Evolutionary conservation across 768 basidiomycete genomes (phyloP).

Genomic region (Cyclocybe aegerita): DNA sequence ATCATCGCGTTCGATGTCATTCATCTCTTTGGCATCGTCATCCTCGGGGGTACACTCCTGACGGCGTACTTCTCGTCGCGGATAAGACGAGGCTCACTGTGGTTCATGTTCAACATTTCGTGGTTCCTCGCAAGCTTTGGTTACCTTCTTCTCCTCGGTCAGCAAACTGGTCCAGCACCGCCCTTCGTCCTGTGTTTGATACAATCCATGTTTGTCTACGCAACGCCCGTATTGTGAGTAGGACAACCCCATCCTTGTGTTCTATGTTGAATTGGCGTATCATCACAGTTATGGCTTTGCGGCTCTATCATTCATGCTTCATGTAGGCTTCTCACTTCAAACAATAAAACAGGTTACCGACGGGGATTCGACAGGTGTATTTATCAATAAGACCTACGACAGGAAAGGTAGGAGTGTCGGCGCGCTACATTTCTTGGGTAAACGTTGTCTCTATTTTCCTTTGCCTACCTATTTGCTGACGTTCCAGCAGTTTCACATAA

Average conservation of each 20-base stretch:
- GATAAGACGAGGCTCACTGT: neutral
- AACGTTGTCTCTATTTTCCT: neutral
- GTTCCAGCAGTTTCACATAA: neutral
- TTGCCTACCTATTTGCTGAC: neutral
- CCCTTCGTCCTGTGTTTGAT: neutral
- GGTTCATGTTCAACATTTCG: neutral
- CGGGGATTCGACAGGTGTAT: too few relatives aligned
- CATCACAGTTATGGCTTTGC: neutral
- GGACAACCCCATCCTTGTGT: neutral
- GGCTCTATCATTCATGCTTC: neutral
- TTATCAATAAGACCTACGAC: too few relatives aligned
- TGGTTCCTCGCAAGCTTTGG: neutral
- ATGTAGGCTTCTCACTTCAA: neutral
- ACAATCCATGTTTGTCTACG: neutral
- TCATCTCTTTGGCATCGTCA: neutral
- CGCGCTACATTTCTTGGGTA: neutral
- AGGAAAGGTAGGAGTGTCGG: neutral
- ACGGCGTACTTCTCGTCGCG: neutral
- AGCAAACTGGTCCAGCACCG: neutral
- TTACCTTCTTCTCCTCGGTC: neutral
- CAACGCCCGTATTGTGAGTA: neutral
- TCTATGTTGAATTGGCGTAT: neutral
- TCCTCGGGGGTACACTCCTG: neutral
- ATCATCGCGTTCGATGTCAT: neutral
- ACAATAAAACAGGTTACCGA: too few relatives aligned